Evolutionary conservation across 768 basidiomycete genomes (phyloP), one percentile per base, ranked within the genome.

Genomic region (Termitomyces sp.): DNA sequence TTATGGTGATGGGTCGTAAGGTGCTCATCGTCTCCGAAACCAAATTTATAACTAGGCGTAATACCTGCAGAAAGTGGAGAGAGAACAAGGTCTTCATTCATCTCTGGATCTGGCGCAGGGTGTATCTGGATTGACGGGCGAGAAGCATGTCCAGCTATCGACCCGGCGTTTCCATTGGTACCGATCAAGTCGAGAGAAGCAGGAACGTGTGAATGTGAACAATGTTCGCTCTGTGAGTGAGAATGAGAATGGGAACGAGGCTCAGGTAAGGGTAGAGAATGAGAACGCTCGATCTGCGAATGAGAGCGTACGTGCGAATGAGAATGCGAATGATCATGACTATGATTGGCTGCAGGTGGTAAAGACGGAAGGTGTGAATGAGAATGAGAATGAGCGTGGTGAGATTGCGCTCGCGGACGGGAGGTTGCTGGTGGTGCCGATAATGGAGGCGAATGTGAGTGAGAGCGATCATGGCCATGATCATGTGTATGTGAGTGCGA

Each of bases 31-130:
- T 79, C 69, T n/a, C 71, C 73, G 56, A 79, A 77, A 26, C 72
- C 74, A 56, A 79, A 77, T 47, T 75, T 77, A 69, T 90, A 88
- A 59, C 62, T 81, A 0, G 87, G 88, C 1, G 88, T 90, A 24
- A 88, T 70, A 0, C 54, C 67, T 49, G 60, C 62, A 5, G 62
- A 67, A 29, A 63, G 55, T n/a, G 70, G 66, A 24, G 65, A 62
- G 24, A 65, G 55, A 28, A 60, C 52, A 24, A 59, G 55, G n/a
- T 56, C 52, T 36, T 62, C 64, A 16, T 31, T 54, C 22, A 62
- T 49, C 60, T 39, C 46, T 3, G 45, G 33, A 31, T 50, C 55
- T 28, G 61, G 51, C 36, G 67, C 60, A 60, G 64, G 60, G 36
- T 73, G 65, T 41, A 75, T 66, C 57, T 75, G 70, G 26, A 81